Evolutionary conservation across 2,329 filamentous ascomycete species (phyloP).

Genomic region (Pseudocercospora ulei): DNA sequence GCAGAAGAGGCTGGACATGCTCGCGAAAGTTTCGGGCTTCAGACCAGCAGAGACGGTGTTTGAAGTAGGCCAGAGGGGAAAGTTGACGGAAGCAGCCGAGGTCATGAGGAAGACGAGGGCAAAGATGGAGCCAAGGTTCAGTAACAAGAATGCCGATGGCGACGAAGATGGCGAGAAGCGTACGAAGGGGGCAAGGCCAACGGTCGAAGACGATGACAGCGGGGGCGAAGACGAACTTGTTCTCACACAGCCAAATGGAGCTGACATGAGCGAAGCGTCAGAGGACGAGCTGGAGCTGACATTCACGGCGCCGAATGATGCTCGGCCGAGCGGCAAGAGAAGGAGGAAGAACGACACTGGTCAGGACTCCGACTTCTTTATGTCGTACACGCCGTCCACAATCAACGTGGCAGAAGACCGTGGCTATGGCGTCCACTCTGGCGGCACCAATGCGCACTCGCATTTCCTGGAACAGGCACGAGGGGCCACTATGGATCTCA

Average conservation of each 20-base stretch:
- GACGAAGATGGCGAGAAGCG: conserved; percentile 19
- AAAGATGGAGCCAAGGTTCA: conserved; percentile 54
- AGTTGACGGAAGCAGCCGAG: conserved; percentile 58
- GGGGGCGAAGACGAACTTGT: conserved; percentile 35
- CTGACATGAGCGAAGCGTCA: conserved; percentile 39
- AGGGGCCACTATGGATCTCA: conserved; percentile 81
- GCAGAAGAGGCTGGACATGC: conserved; percentile 69
- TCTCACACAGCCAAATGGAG: conserved; percentile 29
- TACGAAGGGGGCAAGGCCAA: conserved; percentile 32
- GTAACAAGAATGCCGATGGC: conserved; percentile 37
- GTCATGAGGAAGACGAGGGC: conserved; percentile 64
- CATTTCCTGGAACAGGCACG: conserved; percentile 86
- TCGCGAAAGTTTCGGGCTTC: conserved; percentile 79
- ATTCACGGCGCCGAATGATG: conserved; percentile 36
- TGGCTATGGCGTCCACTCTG: conserved; percentile 85
- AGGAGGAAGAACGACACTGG: conserved; percentile 28
- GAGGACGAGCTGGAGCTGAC: conserved; percentile 49
- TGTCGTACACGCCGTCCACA: conserved; percentile 82
- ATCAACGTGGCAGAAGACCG: conserved; percentile 77
- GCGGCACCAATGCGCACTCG: conserved; percentile 47
- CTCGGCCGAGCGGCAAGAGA: conserved; percentile 16
- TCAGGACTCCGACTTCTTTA: conserved; percentile 82
- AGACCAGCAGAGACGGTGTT: conserved; percentile 93
- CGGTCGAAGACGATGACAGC: conserved; percentile 40
- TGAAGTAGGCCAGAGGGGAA: conserved; percentile 69